Evolutionary conservation across 2,329 filamentous ascomycete genomes (phyloP).

Genomic region (Paramyrothecium roridum): DNA sequence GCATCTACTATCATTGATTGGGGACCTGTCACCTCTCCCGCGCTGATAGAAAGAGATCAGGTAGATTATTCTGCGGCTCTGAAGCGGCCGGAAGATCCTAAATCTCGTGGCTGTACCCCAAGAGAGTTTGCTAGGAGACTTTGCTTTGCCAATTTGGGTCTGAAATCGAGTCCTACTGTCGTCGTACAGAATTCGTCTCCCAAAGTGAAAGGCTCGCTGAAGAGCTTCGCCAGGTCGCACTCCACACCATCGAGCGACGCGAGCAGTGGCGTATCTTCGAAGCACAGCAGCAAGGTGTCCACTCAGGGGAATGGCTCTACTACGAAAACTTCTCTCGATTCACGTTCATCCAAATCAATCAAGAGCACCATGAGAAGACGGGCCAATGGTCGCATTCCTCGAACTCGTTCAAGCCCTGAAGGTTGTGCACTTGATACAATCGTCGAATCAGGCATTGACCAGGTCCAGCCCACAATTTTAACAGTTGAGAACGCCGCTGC

Average conservation of each 20-base stretch:
- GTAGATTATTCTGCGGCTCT: no score
- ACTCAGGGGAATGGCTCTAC: conserved; percentile 20
- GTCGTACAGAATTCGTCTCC: conserved; percentile 17
- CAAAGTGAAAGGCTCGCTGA: conserved; percentile 19
- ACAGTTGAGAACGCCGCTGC: conserved; percentile 78
- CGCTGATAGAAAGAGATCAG: conserved; percentile 4
- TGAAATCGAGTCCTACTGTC: conserved; percentile 23
- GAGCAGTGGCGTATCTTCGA: conserved; percentile 22
- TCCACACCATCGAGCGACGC: conserved; percentile 14
- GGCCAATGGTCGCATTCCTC: conserved; percentile 25
- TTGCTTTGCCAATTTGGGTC: conserved; percentile 16
- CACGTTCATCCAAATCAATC: conserved; percentile 17
- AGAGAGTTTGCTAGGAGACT: conserved; percentile 22
- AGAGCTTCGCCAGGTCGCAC: conserved; percentile 13
- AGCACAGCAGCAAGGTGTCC: conserved; percentile 19
- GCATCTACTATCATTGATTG: conserved; percentile 12
- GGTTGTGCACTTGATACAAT: conserved; percentile 30
- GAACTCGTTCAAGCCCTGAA: conserved; percentile 33
- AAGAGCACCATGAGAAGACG: conserved; percentile 18
- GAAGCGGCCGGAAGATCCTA: no score
- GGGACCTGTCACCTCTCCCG: conserved; percentile 1
- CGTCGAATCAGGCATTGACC: conserved; percentile 22
- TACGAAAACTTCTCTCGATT: conserved; percentile 30
- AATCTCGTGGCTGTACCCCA: conserved; percentile 5
- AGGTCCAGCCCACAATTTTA: conserved; percentile 27